These are phyloP conservation scores for Samsoniella hepiali DNA, from an alignment of 2,329 filamentous ascomycete genomes.

Conservation along the genomic window DNA sequence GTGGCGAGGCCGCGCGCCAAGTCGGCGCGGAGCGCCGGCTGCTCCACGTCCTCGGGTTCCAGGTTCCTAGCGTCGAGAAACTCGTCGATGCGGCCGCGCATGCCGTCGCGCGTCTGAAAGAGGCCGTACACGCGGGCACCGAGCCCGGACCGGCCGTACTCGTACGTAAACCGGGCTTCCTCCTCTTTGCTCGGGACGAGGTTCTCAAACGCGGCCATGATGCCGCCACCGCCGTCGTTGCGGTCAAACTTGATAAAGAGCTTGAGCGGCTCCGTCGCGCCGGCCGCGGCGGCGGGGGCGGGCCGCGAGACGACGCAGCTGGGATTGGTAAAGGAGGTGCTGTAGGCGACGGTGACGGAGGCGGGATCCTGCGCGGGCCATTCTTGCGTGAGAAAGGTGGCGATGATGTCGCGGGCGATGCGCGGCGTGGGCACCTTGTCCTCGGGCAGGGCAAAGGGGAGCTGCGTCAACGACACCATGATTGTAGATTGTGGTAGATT, in stretches of 20 bases:
- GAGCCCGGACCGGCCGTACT: constrained; percentile 19
- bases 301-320: constrained; percentile 19
- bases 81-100: constrained; percentile 21
- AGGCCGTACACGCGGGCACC: constrained; percentile 22
- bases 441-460: constrained; percentile 18
- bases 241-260: constrained; percentile 24
- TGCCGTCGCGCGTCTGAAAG: constrained; percentile 22
- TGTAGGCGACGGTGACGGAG: constrained; percentile 14
- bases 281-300: background rate
- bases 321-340: constrained; percentile 19
- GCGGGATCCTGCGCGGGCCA: constrained; percentile 19
- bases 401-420: constrained; percentile 18
- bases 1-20: constrained; percentile 20
- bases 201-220: constrained; percentile 15
- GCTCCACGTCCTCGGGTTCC: constrained; percentile 22
- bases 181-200: constrained; percentile 20
- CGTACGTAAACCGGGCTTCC: constrained; percentile 18
- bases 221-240: background rate
- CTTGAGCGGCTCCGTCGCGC: constrained; percentile 18
- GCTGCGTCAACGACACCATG: constrained; percentile 2
- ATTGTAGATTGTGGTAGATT: background rate
- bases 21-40: constrained; percentile 19
- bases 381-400: constrained; percentile 20
- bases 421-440: constrained; percentile 18
- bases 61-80: constrained; percentile 21